These are phyloP conservation scores for Leccinum glutinopallens DNA, from an alignment of 1,284 basidiomycete species.

Conservation along the genomic window DNA sequence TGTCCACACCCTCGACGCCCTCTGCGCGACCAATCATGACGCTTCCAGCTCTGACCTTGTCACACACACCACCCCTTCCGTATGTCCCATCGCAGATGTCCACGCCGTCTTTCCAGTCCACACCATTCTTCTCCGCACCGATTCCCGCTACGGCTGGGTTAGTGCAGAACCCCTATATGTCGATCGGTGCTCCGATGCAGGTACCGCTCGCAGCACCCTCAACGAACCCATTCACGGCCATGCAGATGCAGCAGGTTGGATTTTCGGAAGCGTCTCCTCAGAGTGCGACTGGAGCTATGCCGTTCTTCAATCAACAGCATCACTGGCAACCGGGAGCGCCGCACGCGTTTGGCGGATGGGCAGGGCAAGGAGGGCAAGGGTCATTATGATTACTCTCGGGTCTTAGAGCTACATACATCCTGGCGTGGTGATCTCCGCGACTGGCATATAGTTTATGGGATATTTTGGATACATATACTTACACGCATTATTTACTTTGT, in stretches of 20 bases:
- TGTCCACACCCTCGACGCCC: conserved; percentile 17
- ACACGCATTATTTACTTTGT: conserved; percentile 1
- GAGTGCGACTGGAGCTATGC: conserved; percentile 14
- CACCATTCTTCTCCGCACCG: conserved; percentile 13
- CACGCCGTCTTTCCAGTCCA: conserved; percentile 7
- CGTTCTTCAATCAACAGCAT: conserved; percentile 23
- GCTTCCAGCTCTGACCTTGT: conserved; percentile 10
- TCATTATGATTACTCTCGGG: conserved; percentile 20
- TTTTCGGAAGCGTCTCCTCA: conserved; percentile 18
- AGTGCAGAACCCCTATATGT: conserved; percentile 17
- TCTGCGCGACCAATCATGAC: conserved; percentile 11
- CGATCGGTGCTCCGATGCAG: conserved; percentile 7
- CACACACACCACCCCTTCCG: conserved; percentile 14
- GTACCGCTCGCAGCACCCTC: conserved; percentile 5
- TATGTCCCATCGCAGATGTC: conserved; percentile 9
- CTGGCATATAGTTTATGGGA: not conserved
- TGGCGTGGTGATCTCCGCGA: not conserved
- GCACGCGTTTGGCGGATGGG: conserved; percentile 21
- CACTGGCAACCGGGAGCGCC: conserved; percentile 8
- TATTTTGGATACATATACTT: conserved; percentile 6
- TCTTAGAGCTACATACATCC: not conserved
- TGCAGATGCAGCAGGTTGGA: conserved; percentile 18
- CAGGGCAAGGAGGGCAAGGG: conserved; percentile 14
- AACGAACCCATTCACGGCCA: conserved; percentile 25
- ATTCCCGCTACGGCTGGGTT: not conserved